phyloP scores from a whole-genome alignment of 75 land plant species.

The Larix kaempferi region DNA sequence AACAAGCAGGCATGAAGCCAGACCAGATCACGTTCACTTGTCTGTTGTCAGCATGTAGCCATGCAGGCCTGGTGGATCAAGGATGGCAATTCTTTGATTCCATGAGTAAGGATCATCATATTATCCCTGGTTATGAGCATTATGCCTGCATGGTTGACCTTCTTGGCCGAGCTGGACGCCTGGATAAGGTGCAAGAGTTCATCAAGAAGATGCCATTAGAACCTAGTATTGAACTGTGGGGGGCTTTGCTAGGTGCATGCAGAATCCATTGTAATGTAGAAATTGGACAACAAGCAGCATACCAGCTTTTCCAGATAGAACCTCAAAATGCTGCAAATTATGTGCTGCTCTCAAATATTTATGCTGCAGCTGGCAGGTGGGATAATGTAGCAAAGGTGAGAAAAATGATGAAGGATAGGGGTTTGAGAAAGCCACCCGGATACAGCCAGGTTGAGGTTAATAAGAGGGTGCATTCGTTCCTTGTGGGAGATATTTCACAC shows the following conservation, averaged over 20 bases:
- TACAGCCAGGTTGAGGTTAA: slow-evolving; percentile 24
- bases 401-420: slow-evolving; percentile 42
- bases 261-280: slow-evolving; percentile 11
- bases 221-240: slow-evolving; percentile 13
- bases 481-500: slow-evolving; percentile 19
- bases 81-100: too few relatives aligned
- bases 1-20: slow-evolving; percentile 29
- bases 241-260: slow-evolving; percentile 16
- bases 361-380: slow-evolving; percentile 40
- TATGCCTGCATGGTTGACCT: slow-evolving; percentile 26
- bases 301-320: slow-evolving; percentile 17
- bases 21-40: slow-evolving; percentile 40
- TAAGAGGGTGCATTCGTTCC: slow-evolving; percentile 2
- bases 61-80: slow-evolving; percentile 9
- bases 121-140: slow-evolving; percentile 14
- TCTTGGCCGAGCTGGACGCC: slow-evolving; percentile 22
- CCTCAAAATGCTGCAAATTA: slow-evolving; percentile 11
- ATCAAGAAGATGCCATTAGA: slow-evolving; percentile 20
- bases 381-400: slow-evolving; percentile 41
- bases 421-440: slow-evolving; percentile 9
- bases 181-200: slow-evolving; percentile 16
- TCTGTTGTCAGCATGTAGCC: slow-evolving; percentile 37
- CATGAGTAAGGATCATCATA: slow-evolving; percentile 2
- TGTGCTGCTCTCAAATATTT: slow-evolving; percentile 42
- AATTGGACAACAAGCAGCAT: slow-evolving; percentile 16